Evolutionary conservation across 805 yeast species (phyloP), one percentile per base, ranked within the genome.

Genomic region (Jamesozyma gamospora): DNA sequence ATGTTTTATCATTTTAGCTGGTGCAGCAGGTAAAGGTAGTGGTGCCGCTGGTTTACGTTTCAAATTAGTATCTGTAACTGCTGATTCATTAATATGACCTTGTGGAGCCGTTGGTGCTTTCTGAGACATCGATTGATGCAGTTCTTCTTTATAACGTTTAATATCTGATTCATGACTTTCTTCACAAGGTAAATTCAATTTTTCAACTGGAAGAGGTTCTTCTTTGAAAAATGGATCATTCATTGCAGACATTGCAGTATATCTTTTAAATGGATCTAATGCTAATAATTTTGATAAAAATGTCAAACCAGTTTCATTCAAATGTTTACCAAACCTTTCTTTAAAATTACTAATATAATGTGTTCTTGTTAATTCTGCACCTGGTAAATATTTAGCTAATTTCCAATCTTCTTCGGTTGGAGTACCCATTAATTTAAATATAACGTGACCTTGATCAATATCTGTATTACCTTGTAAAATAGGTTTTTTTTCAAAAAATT

Each of bases 151-250:
- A 62, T 72, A 69, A 46, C 75, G 67, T 45, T 75, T 75, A 35
- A 75, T 75, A 60, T 86, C 96, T 19, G 87, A 72, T 59, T 90
- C 97, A 58, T 92, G 96, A 45, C 94, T 76, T 46, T 88, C 94
- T 48, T 82, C 88, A 48, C 81, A 82, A 24, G 70, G 71, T 3
- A 86, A 82, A n/a, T 40, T 47, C 18, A 87, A 62, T 15, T 71
- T 73, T 6, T 53, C 52, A 0, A 77, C 74, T 12, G 95, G 86
- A 17, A 71, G 47, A 0, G 96, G 96, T 0, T 70, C 77, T 3
- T 65, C 65, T 14, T 56, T 65, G 62, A 92, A 87, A 63, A 79
- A 92, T 1, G 62, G 66, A 49, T 85, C 87, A 13, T 71, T 64
- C 35, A 84, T 59, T 0, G 96, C 96, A 39, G 77, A 83, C 44